phyloP scores from a whole-genome alignment of 1,284 basidiomycete species.

The Cerioporus squamosus region DNA sequence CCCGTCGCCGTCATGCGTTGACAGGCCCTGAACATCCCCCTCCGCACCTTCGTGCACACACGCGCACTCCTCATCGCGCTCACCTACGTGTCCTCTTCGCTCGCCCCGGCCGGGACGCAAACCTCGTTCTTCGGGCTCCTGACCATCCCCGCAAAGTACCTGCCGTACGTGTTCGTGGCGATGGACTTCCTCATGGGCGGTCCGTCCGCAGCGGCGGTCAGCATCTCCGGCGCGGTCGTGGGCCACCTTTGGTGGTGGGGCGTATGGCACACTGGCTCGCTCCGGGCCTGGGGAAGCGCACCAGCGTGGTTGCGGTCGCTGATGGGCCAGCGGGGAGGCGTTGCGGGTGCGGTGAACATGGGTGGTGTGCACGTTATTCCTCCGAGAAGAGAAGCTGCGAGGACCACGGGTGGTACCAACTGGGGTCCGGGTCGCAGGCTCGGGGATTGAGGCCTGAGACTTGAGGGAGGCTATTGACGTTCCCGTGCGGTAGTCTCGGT shows the following conservation, averaged over 20 bases:
- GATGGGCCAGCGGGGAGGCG: constrained; percentile 36
- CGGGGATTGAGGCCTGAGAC: constrained; percentile 32
- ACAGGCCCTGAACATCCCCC: constrained; percentile 69
- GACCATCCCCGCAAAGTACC: constrained; percentile 70
- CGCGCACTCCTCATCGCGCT: constrained; percentile 73
- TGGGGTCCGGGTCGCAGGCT: constrained; percentile 49
- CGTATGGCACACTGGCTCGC: constrained; percentile 47
- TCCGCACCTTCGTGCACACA: constrained; percentile 60
- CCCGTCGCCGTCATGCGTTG: background rate
- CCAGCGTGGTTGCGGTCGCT: constrained; percentile 42
- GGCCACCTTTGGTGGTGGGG: constrained; percentile 84
- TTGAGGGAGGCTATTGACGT: background rate
- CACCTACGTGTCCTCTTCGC: constrained; percentile 67
- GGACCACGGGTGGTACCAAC: constrained; percentile 35
- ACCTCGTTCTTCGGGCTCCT: constrained; percentile 79
- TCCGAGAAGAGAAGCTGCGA: constrained; percentile 27
- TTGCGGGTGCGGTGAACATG: constrained; percentile 18
- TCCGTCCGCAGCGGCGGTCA: constrained; percentile 55
- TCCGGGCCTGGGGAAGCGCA: constrained; percentile 36
- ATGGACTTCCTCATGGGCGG: constrained; percentile 76
- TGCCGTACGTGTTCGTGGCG: constrained; percentile 76
- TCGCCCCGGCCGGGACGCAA: constrained; percentile 67
- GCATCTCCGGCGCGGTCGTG: constrained; percentile 72
- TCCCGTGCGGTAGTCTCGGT: background rate
- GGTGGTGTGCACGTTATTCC: constrained; percentile 37